Evolutionary conservation across 768 basidiomycete species (phyloP).

Genomic region (Trametes maxima): DNA sequence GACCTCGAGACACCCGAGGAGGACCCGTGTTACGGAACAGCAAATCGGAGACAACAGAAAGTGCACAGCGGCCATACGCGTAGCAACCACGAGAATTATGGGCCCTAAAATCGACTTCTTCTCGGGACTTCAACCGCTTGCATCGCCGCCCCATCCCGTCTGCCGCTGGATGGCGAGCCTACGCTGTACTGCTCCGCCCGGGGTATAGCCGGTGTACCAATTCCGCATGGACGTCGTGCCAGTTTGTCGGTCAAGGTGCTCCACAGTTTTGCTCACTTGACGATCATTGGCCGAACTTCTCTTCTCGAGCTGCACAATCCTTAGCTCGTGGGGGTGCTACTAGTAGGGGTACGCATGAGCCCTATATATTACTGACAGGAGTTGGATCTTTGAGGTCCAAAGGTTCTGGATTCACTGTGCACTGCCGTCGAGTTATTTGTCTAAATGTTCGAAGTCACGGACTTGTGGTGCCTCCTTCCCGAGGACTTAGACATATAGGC

Average conservation of each 20-base stretch:
- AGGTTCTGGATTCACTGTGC: too few species aligned
- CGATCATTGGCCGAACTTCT: background rate
- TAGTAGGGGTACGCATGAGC: background rate
- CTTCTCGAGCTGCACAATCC: background rate
- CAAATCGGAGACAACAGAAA: background rate
- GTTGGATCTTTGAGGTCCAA: too few species aligned
- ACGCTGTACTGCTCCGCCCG: background rate
- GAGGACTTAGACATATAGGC: too few species aligned
- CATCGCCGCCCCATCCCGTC: slow-evolving; percentile 10
- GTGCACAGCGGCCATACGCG: background rate
- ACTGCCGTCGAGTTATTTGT: too few species aligned
- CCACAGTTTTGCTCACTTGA: slow-evolving; percentile 6
- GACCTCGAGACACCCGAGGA: slow-evolving; percentile 4
- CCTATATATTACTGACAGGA: too few species aligned
- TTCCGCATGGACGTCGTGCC: slow-evolving; percentile 2
- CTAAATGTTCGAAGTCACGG: too few species aligned
- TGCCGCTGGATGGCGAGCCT: background rate
- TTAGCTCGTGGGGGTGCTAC: background rate
- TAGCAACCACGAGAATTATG: background rate
- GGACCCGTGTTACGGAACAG: background rate
- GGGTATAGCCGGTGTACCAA: slow-evolving; percentile 7
- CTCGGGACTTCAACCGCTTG: slow-evolving; percentile 1
- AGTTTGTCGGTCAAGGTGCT: slow-evolving; percentile 8
- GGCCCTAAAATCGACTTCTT: slow-evolving; percentile 6
- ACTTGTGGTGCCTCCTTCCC: too few species aligned